Base-by-base conservation (phyloP, 2,329 filamentous ascomycete genomes). In the Hirsutella rhossiliensis region DNA sequence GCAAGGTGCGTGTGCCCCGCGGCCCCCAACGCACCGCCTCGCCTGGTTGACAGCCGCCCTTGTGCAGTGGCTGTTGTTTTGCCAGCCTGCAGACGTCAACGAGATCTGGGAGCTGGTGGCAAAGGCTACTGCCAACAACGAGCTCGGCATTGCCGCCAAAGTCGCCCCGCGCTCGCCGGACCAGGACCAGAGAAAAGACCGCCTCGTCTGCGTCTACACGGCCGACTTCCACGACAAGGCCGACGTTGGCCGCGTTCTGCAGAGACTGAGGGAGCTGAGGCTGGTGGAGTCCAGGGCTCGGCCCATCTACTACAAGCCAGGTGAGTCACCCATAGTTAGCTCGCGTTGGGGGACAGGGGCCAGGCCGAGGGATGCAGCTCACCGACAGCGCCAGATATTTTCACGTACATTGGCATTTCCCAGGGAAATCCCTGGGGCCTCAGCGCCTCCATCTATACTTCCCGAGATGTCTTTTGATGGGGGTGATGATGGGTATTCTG, bases 181-280 rank as follows among this genome's bases (percentile, higher is more conserved):
- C 1, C 62, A 65, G n/a, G 56, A 63, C 40, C 46, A 48, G 6
- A 54, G 62, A 20, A 68, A 62, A 38, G 62, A 65, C 18, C 71
- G 78, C 18, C 62, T 92, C 37, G 78, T 94, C 23, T 89, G 84
- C 51, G 68, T 94, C 8, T 94, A 94, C 60, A 94, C 86, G 5
- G 66, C 68, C 37, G 78, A 94, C 58, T 92, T 88, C 56, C 66
- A 66, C 27, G 79, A 94, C 56, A 69, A 65, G 42, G 65, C 71
- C 4, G 86, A 94, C 56, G 74, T 94, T 6, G 71, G 68, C 27
- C 72, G 83, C 38, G 83, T 94, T 4, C 64, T 90, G 34, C 56
- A 67, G 46, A 73, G 68, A 50, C 61, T 94, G 48, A 71, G 73
- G 42, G 68, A 78, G 44, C 65, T 88, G 46, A 78, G 73, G 8